Conservation (phyloP, 2,329 filamentous ascomycete species). For the Ceratocystis variospora region DNA sequence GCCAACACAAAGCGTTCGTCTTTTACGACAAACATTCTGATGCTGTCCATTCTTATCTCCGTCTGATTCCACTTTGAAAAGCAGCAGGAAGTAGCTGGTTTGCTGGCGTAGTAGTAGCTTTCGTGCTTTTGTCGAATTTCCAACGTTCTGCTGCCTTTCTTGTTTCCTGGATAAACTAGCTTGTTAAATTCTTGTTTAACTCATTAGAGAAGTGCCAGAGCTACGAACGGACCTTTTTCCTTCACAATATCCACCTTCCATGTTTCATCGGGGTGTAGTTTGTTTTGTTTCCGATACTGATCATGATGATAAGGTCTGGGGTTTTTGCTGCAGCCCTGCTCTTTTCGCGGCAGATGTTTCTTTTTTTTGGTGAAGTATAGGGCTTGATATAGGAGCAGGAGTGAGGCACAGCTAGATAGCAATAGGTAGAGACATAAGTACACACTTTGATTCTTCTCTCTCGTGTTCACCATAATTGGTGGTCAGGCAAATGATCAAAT, state of each 20-base stretch:
- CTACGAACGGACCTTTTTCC: neutral
- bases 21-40: neutral
- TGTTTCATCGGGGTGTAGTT: constrained; percentile 3
- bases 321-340: neutral
- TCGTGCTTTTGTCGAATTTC: no score
- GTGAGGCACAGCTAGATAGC: no score
- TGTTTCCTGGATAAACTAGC: no score
- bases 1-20: neutral
- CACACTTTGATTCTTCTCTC: no score
- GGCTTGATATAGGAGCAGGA: neutral
- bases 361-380: neutral
- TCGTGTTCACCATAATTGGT: no score
- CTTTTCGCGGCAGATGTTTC: neutral
- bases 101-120: neutral
- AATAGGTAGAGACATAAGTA: no score
- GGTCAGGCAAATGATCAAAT: neutral
- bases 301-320: neutral
- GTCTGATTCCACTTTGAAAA: neutral
- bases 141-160: no score
- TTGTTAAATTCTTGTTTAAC: no score
- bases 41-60: neutral
- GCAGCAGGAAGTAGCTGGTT: neutral
- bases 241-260: neutral
- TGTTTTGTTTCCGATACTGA: neutral
- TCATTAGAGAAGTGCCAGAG: neutral